Percentiles rank a stretch among this genome's conserved stretches.
Evolutionary conservation across 305 asterid species (phyloP).

Genomic region (Coffea humblotiana): DNA sequence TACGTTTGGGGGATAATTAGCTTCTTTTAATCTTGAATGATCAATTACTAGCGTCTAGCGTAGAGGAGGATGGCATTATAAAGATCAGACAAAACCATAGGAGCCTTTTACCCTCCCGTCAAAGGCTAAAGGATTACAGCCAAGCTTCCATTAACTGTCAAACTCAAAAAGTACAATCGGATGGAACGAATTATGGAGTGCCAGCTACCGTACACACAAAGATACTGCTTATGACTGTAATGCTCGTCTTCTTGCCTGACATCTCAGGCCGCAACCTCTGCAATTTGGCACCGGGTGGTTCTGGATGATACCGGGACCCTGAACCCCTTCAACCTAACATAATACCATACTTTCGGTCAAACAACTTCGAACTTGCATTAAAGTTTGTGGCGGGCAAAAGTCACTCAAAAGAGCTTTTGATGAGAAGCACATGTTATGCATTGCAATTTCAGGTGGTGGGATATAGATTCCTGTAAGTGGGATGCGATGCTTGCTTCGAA

Average conservation of each 20-base stretch:
- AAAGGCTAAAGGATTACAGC: not conserved
- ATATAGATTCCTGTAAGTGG: not conserved
- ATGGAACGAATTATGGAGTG: not conserved
- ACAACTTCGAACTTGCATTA: not conserved
- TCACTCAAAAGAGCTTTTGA: not conserved
- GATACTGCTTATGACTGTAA: no score
- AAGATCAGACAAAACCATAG: not conserved
- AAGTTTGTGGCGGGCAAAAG: not conserved
- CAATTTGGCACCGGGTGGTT: not conserved
- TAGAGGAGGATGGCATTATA: not conserved
- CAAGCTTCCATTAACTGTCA: not conserved
- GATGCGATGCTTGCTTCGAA: not conserved
- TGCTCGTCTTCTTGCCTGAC: no score
- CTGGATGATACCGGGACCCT: not conserved
- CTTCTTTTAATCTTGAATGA: not conserved
- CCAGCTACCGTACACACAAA: not conserved
- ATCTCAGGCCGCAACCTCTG: not conserved
- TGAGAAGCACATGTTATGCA: not conserved
- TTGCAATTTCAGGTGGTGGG: not conserved
- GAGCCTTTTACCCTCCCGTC: not conserved
- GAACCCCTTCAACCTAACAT: not conserved
- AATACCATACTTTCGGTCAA: not conserved
- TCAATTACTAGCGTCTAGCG: not conserved
- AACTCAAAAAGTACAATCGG: no score
- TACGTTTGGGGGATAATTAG: not conserved